Conservation (phyloP, 306 rosid species). For the Senna siamea region DNA sequence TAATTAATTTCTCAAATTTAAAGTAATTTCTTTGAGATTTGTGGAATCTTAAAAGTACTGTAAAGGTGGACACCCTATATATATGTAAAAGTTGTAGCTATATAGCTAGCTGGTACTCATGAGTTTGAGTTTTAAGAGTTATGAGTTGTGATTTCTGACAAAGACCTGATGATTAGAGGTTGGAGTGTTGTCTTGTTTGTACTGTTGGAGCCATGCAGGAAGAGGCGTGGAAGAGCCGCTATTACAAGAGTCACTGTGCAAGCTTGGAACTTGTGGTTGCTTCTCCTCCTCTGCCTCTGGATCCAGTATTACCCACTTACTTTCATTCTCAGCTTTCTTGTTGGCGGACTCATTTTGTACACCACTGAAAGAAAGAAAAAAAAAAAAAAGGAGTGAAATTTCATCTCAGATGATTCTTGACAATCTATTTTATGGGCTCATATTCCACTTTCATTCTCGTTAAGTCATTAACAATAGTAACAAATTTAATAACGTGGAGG, state of each 20-base stretch:
- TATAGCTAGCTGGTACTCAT: no score
- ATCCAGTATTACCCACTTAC: constrained; percentile 48
- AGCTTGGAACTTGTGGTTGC: constrained; percentile 64
- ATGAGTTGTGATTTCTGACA: background rate
- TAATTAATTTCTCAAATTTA: no score
- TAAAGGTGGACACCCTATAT: no score
- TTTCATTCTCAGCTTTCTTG: constrained; percentile 57
- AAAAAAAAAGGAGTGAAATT: background rate
- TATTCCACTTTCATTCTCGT: constrained; percentile 21
- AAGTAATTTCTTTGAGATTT: no score
- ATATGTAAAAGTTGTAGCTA: no score
- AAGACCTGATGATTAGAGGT: constrained; percentile 69
- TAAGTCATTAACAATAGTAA: constrained; percentile 35
- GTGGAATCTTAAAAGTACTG: no score
- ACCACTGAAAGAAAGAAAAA: constrained; percentile 50
- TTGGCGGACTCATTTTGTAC: constrained; percentile 54
- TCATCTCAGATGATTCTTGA: background rate
- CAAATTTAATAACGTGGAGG: background rate
- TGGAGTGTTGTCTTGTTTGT: constrained; percentile 63
- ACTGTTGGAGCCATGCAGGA: constrained; percentile 99
- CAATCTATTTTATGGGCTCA: constrained; percentile 21
- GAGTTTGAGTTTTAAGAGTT: no score
- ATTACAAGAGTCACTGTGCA: constrained; percentile 54
- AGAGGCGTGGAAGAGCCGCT: constrained; percentile 72
- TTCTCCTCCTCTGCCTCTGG: constrained; percentile 32